Evolutionary conservation across 2,329 filamentous ascomycete genomes (phyloP).

Genomic region (Botryotinia narcissicola): DNA sequence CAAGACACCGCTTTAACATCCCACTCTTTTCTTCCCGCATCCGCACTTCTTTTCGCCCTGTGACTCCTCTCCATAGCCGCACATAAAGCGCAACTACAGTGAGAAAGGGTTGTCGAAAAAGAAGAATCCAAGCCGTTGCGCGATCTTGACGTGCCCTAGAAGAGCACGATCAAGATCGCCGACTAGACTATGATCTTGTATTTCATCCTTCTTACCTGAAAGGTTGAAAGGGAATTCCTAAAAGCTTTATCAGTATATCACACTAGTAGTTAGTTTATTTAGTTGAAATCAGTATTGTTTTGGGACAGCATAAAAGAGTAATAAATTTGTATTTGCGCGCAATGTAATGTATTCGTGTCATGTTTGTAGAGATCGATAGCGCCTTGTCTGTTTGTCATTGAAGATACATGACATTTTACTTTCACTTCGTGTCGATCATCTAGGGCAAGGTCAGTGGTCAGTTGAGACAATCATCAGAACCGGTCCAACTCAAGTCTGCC

Average conservation of each 20-base stretch:
- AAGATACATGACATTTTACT: conserved; percentile 19
- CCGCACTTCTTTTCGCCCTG: neutral
- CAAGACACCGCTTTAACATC: neutral
- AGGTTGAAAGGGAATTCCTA: neutral
- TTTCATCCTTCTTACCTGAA: conserved; percentile 10
- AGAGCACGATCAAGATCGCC: conserved; percentile 19
- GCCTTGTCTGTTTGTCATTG: conserved; percentile 17
- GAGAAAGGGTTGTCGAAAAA: conserved; percentile 20
- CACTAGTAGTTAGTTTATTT: neutral
- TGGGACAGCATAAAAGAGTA: conserved; percentile 9
- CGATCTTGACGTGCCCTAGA: conserved; percentile 38
- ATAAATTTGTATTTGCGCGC: conserved; percentile 2
- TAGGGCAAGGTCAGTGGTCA: conserved; percentile 20
- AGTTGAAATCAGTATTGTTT: neutral
- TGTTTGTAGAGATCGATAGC: conserved; percentile 18
- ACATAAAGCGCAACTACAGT: conserved; percentile 43
- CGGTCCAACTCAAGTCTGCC: neutral
- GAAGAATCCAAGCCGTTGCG: conserved; percentile 50
- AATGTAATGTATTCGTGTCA: conserved; percentile 13
- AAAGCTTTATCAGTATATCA: neutral
- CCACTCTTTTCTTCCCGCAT: too few relatives aligned
- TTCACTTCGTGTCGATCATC: conserved; percentile 19
- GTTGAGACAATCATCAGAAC: conserved; percentile 10
- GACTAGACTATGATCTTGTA: neutral
- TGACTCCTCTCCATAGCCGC: conserved; percentile 50